phyloP scores from a whole-genome alignment of 495 filamentous ascomycete species.

The Hapsidospora chrysogenum region DNA sequence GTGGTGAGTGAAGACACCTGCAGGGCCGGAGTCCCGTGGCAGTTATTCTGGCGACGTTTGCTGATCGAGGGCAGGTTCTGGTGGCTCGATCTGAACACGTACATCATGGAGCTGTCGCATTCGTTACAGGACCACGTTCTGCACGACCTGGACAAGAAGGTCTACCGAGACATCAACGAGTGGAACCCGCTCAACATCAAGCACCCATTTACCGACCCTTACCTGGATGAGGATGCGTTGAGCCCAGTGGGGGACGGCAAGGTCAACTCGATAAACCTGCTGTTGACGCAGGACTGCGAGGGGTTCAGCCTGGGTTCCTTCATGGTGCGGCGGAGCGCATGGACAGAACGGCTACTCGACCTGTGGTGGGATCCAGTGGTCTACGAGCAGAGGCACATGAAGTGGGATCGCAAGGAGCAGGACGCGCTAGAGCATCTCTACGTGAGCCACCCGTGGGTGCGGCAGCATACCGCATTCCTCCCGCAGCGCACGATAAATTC shows the following conservation, averaged over 20 bases:
- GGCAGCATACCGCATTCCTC: slow-evolving; percentile 74
- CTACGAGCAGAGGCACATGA: slow-evolving; percentile 98
- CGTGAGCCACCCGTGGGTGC: slow-evolving; percentile 79
- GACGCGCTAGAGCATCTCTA: slow-evolving; percentile 90
- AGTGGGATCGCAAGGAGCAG: slow-evolving; percentile 98
- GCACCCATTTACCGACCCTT: slow-evolving; percentile 54
- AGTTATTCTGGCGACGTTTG: too few species aligned
- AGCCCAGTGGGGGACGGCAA: slow-evolving; percentile 62
- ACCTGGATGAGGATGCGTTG: slow-evolving; percentile 55
- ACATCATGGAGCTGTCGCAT: slow-evolving; percentile 90
- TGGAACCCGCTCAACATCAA: slow-evolving; percentile 93
- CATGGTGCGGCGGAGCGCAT: slow-evolving; percentile 67
- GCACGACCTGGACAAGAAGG: slow-evolving; percentile 51
- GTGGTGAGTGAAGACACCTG: slow-evolving; percentile 58
- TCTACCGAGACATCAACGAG: slow-evolving; percentile 90
- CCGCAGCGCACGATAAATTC: slow-evolving; percentile 87
- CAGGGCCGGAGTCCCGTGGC: too few species aligned
- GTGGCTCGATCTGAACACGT: slow-evolving; percentile 98
- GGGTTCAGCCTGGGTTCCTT: slow-evolving; percentile 97
- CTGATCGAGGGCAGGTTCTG: slow-evolving; percentile 70
- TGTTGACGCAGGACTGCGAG: slow-evolving; percentile 85
- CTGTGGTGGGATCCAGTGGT: slow-evolving; percentile 98
- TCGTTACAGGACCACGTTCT: slow-evolving; percentile 86
- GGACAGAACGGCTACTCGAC: slow-evolving; percentile 86
- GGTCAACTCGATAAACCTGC: slow-evolving; percentile 59